Evolutionary conservation across 2,329 filamentous ascomycete species (phyloP), one percentile per base, ranked within the genome.

Genomic region (Fusarium continuum): DNA sequence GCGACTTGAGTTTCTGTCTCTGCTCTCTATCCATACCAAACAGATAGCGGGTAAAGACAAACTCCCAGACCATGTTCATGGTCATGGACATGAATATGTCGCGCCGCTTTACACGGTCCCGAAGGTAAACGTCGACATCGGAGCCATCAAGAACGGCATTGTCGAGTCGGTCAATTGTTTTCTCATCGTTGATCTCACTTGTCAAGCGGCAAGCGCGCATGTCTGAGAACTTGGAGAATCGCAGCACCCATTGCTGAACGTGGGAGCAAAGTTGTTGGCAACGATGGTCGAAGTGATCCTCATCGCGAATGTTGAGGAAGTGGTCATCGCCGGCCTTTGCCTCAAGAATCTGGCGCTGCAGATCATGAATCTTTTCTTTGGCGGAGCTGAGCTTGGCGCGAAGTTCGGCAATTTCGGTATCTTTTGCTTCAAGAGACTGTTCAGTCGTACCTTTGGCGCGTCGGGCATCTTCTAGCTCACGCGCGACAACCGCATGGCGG

Each of bases 31-130:
- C 95, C 92, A 99, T 97, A 70, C 95, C 95, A 75, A 99, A 99
- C 22, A 99, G 88, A 76, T 99, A 99, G 64, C 95, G 88, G 8
- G 94, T 97, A 75, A 99, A 99, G 74, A 99, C 89, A 73, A 96
- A 97, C 77, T 99, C 95, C 93, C 93, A 99, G 46, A 99, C 89
- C 93, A 99, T 97, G 61, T 91, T 95, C 93, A 98, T 98, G 52
- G 94, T 92, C 76, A 99, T 93, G 31, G 93, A 95, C 92, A 98
- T 97, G 83, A 99, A 97, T 55, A 98, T 89, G 75, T 98, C 94
- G 58, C 94, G 88, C 60, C 95, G 89, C 72, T 86, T 89, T 50
- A 97, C 90, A 32, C 96, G 91, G 75, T 99, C 94, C 66, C 86
- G 85, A 43, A 99, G 88, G 72, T 96, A 95, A 55, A 83, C 81